These are phyloP conservation scores for Candida sanyaensis DNA, from an alignment of 1,139 yeast species.

Conservation along the genomic window DNA sequence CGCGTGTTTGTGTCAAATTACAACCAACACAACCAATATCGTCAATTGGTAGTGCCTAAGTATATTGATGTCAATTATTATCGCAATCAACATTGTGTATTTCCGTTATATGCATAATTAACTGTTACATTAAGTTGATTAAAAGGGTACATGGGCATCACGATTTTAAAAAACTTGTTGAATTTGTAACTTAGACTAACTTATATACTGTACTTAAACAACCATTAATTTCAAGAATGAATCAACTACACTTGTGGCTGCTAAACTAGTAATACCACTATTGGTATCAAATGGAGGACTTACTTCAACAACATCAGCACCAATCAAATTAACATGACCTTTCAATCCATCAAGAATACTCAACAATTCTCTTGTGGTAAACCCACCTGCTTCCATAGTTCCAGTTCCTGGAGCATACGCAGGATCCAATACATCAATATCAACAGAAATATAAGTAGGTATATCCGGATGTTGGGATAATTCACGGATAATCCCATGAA, in stretches of 20 bases:
- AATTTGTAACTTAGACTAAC: background rate
- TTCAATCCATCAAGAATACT: conserved; percentile 55
- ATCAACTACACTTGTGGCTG: conserved; percentile 57
- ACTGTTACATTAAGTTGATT: too few species aligned
- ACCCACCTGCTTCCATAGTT: conserved; percentile 81
- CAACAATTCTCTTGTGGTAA: conserved; percentile 72
- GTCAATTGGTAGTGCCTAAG: too few species aligned
- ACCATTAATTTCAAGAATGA: conserved; percentile 49
- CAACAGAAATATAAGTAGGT: conserved; percentile 74
- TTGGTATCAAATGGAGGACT: conserved; percentile 69
- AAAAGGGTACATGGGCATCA: too few species aligned
- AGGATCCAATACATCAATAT: conserved; percentile 81
- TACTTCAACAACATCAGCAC: conserved; percentile 80
- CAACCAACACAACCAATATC: too few species aligned
- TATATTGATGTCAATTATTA: too few species aligned
- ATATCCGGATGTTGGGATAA: conserved; percentile 51
- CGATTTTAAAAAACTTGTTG: too few species aligned
- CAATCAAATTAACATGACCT: conserved; percentile 58
- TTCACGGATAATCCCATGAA: conserved; percentile 49
- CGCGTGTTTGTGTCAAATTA: too few species aligned
- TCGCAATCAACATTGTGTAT: too few species aligned
- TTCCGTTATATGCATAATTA: too few species aligned
- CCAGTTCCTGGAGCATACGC: conserved; percentile 84
- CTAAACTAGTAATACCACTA: conserved; percentile 50
- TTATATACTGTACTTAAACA: background rate